Evolutionary conservation across 768 basidiomycete species (phyloP).

Genomic region (Amanita pseudoporphyria): DNA sequence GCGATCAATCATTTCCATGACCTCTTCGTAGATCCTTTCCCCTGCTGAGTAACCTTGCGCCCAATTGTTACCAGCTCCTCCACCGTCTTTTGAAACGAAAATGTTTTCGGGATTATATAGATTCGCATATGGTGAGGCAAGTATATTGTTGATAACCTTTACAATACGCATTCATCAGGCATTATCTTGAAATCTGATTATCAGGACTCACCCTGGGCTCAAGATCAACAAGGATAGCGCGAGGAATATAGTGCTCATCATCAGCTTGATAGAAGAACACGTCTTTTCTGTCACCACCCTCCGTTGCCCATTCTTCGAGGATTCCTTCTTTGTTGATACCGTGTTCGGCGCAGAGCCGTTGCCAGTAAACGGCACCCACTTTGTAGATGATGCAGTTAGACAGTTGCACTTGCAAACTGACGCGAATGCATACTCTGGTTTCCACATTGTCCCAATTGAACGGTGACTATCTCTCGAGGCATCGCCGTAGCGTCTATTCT

Average conservation of each 20-base stretch:
- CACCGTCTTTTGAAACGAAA: conserved; percentile 90
- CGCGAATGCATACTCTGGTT: conserved; percentile 63
- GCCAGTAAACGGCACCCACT: conserved; percentile 35
- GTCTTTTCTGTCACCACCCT: conserved; percentile 94
- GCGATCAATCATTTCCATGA: conserved; percentile 98
- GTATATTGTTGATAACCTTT: conserved; percentile 94
- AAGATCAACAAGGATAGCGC: conserved; percentile 92
- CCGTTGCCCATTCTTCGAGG: conserved; percentile 94
- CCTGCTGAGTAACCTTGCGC: conserved; percentile 90
- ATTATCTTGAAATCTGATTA: background rate
- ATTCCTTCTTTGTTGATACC: conserved; percentile 95
- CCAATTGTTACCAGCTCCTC: conserved; percentile 99
- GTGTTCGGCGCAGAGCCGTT: conserved; percentile 95
- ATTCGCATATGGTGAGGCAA: conserved; percentile 77
- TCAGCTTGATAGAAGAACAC: conserved; percentile 99
- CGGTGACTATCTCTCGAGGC: conserved; percentile 80
- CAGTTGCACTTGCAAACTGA: background rate
- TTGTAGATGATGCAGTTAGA: background rate
- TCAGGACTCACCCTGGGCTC: conserved; percentile 75
- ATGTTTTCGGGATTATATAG: conserved; percentile 99
- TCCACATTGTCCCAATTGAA: conserved; percentile 86
- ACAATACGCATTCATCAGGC: background rate
- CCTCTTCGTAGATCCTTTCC: conserved; percentile 87
- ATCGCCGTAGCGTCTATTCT: conserved; percentile 21
- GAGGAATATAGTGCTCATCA: conserved; percentile 97